Percentiles rank a stretch among this genome's conserved stretches.
phyloP scores from a whole-genome alignment of 768 basidiomycete genomes.

The Albatrellus ellisii region DNA sequence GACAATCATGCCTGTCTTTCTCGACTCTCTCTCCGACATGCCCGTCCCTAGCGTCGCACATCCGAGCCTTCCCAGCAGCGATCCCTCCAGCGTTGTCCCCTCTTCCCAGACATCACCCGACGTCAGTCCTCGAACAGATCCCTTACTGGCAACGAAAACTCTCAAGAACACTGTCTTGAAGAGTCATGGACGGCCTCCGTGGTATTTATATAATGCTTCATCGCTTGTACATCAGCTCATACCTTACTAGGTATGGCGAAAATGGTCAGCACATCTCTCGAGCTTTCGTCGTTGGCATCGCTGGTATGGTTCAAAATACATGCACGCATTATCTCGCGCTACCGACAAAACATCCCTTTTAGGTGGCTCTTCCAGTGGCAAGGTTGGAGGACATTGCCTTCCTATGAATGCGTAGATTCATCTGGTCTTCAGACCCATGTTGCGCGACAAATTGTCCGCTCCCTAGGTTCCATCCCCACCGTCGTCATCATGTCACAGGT shows the following conservation, averaged over 20 bases:
- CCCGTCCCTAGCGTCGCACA: background rate
- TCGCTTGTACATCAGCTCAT: slow-evolving; percentile 6
- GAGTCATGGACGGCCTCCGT: slow-evolving; percentile 78
- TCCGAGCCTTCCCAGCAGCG: background rate
- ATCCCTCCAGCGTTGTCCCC: background rate
- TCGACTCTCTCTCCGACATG: too few species aligned
- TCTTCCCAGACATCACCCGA: slow-evolving; percentile 9
- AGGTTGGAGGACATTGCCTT: slow-evolving; percentile 30
- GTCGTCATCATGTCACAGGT: slow-evolving; percentile 90
- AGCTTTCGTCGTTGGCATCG: slow-evolving; percentile 78
- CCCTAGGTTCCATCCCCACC: slow-evolving; percentile 73
- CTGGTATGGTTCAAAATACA: slow-evolving; percentile 49
- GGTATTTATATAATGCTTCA: slow-evolving; percentile 29
- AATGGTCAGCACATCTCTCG: slow-evolving; percentile 56
- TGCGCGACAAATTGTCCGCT: slow-evolving; percentile 66
- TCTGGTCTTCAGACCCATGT: slow-evolving; percentile 55
- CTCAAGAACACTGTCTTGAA: slow-evolving; percentile 69
- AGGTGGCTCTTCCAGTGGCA: slow-evolving; percentile 84
- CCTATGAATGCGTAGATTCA: background rate
- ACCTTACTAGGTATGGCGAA: slow-evolving; percentile 52
- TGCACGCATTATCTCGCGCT: background rate
- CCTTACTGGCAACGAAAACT: slow-evolving; percentile 12
- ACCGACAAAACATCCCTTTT: background rate
- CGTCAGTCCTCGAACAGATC: slow-evolving; percentile 2
- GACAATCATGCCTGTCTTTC: slow-evolving; percentile 1